Percentiles rank a stretch among this genome's conserved stretches.
Evolutionary conservation across 352 stramenopile species (phyloP).

Genomic region (Phytophthora niederhauseri): DNA sequence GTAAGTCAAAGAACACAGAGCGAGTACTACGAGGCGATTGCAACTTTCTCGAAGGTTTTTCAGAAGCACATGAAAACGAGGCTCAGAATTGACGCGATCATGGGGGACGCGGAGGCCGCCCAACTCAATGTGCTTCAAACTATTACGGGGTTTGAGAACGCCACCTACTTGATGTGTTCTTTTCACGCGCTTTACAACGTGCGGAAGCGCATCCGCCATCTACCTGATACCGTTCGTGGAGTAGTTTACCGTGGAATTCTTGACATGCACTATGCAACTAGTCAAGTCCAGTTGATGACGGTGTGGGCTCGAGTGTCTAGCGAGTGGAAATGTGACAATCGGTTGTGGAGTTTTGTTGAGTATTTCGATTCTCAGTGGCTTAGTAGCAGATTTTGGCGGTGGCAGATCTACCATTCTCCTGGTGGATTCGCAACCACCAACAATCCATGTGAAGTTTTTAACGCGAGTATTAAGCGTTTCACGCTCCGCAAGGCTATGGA

Average conservation of each 20-base stretch:
- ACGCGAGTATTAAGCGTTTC: neutral
- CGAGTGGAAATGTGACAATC: neutral
- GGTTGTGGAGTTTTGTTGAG: neutral
- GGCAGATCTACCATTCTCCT: constrained; percentile 26
- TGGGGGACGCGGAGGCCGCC: neutral
- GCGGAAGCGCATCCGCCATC: constrained; percentile 15
- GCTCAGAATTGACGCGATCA: neutral
- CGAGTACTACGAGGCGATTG: constrained; percentile 5
- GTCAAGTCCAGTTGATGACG: neutral
- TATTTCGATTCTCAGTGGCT: constrained; percentile 21
- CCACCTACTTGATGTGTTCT: constrained; percentile 13
- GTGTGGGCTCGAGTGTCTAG: neutral
- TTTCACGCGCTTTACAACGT: constrained; percentile 33
- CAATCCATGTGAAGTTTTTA: no score
- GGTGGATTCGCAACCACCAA: constrained; percentile 19
- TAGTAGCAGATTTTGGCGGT: constrained; percentile 15
- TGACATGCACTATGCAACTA: constrained; percentile 14
- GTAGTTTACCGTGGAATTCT: constrained; percentile 10
- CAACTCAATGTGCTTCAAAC: neutral
- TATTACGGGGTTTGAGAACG: neutral
- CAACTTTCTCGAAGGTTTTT: neutral
- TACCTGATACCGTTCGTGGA: constrained; percentile 1
- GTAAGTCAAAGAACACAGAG: constrained; percentile 9
- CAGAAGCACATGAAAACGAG: neutral
- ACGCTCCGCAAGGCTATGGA: neutral